Evolutionary conservation across 2,329 filamentous ascomycete species (phyloP), one percentile per base, ranked within the genome.

Genomic region (Stemphylium vesicarium): DNA sequence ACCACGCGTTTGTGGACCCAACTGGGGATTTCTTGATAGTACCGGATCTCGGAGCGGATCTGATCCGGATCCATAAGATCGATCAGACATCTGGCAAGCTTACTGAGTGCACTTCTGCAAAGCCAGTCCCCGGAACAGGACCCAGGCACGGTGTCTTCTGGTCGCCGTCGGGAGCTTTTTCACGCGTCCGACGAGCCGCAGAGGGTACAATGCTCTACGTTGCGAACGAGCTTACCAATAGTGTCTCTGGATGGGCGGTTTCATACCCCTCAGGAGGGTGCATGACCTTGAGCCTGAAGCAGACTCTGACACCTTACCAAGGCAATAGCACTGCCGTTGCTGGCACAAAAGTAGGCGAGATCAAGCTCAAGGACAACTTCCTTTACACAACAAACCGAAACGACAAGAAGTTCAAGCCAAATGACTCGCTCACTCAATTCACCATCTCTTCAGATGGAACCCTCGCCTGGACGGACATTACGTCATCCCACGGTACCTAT

Each of bases 61-160:
- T 82, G 18, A 75, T 85, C 48, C 82, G 82, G 53, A 78, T 85
- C 62, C 83, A 82, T 74, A 74, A 74, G 65, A 81, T 85, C 62
- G 74, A 82, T 59, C 60, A 76, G 18, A 54, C 48, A 3, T 79
- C 75, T 0, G 82, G 83, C 8, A 65, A 68, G 36, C 76, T 85
- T 15, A 79, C 78, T 1, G 74, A 78, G 11, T 83, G 81, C 56
- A 65, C 77, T 5, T 68, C 78, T 1, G 79, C 75, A n/a, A 62
- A 71, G 24, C 73, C 80, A 0, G 73, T 70, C 2, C 65, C 78
- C 0, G 83, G 82, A 7, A 79, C 81, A 35, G 83, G 84, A 0
- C 83, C 83, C 0, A 78, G 83, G 26, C 84, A 85, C 65, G 81
- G 77, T 11, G 72, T 76, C 4, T 86, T 82, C 71, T 84, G 80